phyloP scores from a whole-genome alignment of 1,284 basidiomycete species.

The Rhizopogon parksii region DNA sequence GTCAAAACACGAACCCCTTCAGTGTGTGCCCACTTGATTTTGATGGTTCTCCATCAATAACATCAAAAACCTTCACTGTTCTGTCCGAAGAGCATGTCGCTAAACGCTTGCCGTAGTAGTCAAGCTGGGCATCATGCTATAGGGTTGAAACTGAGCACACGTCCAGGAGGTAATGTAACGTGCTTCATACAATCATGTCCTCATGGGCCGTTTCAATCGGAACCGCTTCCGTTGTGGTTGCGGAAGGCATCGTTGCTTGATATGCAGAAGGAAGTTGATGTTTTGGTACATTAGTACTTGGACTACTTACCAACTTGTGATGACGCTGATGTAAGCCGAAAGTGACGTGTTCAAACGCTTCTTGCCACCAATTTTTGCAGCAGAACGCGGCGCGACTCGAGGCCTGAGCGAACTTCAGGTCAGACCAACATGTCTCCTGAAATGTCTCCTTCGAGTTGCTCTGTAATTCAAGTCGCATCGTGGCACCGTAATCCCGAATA shows the following conservation, averaged over 20 bases:
- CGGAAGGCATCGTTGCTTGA: slow-evolving; percentile 18
- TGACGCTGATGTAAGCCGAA: too few species aligned
- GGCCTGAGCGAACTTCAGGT: too few species aligned
- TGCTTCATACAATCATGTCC: slow-evolving; percentile 83
- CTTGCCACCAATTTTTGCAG: too few species aligned
- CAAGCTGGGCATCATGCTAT: slow-evolving; percentile 95
- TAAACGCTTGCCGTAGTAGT: slow-evolving; percentile 94
- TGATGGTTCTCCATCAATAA: slow-evolving; percentile 77
- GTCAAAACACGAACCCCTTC: slow-evolving; percentile 60
- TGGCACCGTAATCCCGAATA: too few species aligned
- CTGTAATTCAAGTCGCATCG: too few species aligned
- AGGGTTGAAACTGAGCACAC: slow-evolving; percentile 4
- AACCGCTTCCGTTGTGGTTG: slow-evolving; percentile 59
- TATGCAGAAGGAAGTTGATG: background rate
- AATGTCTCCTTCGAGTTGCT: too few species aligned
- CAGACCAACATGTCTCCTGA: too few species aligned
- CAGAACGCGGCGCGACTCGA: too few species aligned
- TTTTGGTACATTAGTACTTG: too few species aligned
- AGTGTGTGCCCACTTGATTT: slow-evolving; percentile 68
- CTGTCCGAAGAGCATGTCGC: slow-evolving; percentile 96
- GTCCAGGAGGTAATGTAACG: slow-evolving; percentile 1
- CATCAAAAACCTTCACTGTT: slow-evolving; percentile 93
- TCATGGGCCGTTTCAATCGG: slow-evolving; percentile 89
- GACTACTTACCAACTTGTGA: too few species aligned
- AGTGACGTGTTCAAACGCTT: too few species aligned